Evolutionary conservation across 2,329 filamentous ascomycete genomes (phyloP).

Genomic region (Penicillium sp.): DNA sequence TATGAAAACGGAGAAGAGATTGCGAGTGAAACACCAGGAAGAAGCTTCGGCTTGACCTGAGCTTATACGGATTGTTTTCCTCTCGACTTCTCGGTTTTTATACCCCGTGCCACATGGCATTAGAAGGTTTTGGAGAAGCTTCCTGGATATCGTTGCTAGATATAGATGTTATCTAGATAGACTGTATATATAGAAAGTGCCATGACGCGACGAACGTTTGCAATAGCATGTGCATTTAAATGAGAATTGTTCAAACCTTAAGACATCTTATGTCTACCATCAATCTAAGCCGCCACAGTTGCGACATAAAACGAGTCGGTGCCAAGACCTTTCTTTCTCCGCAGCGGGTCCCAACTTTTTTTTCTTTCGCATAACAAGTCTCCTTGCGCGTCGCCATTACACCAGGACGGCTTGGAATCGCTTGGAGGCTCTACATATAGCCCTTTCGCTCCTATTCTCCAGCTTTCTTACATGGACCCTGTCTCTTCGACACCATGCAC

Average conservation of each 20-base stretch:
- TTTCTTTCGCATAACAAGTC: neutral
- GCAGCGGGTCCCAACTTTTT: neutral
- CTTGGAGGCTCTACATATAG: neutral
- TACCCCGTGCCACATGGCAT: conserved; percentile 11
- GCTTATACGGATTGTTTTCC: neutral
- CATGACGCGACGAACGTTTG: conserved; percentile 2
- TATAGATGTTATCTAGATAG: conserved; percentile 8
- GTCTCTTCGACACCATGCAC: neutral
- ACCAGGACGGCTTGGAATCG: neutral
- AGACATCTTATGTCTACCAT: too few species aligned
- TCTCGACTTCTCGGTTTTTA: conserved; percentile 2
- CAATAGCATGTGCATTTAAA: neutral
- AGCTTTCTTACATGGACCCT: neutral
- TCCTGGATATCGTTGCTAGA: conserved; percentile 3
- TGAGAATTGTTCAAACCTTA: neutral
- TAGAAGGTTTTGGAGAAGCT: neutral
- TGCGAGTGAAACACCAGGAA: conserved; percentile 68
- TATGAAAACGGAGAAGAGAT: conserved; percentile 90
- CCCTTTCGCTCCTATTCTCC: neutral
- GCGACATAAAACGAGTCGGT: neutral
- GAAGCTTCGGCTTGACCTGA: conserved; percentile 34
- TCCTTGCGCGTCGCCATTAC: neutral
- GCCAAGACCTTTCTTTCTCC: neutral
- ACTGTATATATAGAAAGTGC: conserved; percentile 14
- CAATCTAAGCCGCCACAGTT: too few species aligned